A percentile compares a stretch with the other conserved stretches of the same genome.
Evolutionary conservation across 306 rosid genomes (phyloP).

Genomic region (Trifolium pratense): DNA sequence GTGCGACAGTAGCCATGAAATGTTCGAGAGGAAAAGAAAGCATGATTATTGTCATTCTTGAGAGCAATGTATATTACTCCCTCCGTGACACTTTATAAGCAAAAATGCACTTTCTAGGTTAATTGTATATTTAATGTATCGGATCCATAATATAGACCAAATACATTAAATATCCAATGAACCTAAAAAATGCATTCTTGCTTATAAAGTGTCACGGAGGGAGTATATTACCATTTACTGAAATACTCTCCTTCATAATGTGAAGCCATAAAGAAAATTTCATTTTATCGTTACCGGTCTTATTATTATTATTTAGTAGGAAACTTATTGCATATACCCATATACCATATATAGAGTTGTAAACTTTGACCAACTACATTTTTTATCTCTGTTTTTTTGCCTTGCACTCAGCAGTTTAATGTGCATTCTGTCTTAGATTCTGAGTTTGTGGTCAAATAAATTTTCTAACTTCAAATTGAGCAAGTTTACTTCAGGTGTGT

Average conservation of each 20-base stretch:
- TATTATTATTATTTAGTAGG: slow-evolving; percentile 23
- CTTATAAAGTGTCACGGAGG: no score
- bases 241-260: slow-evolving; percentile 11
- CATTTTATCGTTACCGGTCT: neutral
- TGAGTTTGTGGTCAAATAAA: slow-evolving; percentile 22
- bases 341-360: neutral
- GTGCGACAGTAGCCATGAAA: slow-evolving; percentile 6
- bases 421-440: slow-evolving; percentile 27
- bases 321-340: slow-evolving; percentile 17
- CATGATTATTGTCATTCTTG: slow-evolving; percentile 16
- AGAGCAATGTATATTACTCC: neutral
- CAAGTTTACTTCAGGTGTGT: slow-evolving; percentile 12
- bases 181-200: no score
- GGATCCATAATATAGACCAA: no score
- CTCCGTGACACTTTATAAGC: no score
- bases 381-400: neutral
- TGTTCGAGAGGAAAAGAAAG: slow-evolving; percentile 12
- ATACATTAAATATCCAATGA: no score
- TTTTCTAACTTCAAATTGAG: slow-evolving; percentile 9
- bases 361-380: slow-evolving; percentile 1
- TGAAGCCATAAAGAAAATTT: slow-evolving; percentile 7
- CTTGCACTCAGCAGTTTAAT: slow-evolving; percentile 6
- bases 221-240: slow-evolving; percentile 6
- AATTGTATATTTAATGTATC: no score
- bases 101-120: no score